A percentile compares a stretch with the other conserved stretches of the same genome.
These are phyloP conservation scores for Senna siamea DNA, from an alignment of 306 rosid genomes.

Conservation along the genomic window DNA sequence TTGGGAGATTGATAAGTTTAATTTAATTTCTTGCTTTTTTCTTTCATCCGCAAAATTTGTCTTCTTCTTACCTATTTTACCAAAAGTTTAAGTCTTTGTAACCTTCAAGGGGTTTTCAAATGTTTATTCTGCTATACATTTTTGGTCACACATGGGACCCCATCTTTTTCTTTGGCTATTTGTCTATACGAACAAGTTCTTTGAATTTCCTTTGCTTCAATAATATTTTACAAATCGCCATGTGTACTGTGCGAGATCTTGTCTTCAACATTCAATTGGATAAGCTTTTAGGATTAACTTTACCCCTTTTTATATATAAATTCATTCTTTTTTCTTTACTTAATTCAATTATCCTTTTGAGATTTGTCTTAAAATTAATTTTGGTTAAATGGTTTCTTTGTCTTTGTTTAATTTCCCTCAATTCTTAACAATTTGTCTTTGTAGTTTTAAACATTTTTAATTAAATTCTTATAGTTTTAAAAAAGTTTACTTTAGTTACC, in stretches of 20 bases:
- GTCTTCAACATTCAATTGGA: background rate
- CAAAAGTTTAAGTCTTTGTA: conserved; percentile 18
- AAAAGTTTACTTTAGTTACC: too few relatives aligned
- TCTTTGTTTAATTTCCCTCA: too few relatives aligned
- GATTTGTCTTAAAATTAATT: too few relatives aligned
- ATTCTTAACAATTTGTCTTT: too few relatives aligned
- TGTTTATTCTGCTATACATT: conserved; percentile 27
- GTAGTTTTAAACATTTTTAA: too few relatives aligned
- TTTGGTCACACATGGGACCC: conserved; percentile 53
- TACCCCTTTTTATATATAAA: background rate
- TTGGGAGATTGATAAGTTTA: conserved; percentile 33
- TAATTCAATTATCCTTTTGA: too few relatives aligned
- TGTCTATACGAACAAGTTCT: conserved; percentile 1
- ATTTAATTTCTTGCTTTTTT: too few relatives aligned
- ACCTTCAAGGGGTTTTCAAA: conserved; percentile 6
- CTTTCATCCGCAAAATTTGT: conserved; percentile 31
- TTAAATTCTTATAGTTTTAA: too few relatives aligned
- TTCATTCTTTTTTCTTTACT: too few relatives aligned
- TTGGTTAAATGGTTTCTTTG: too few relatives aligned
- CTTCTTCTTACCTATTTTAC: conserved; percentile 22
- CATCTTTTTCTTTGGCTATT: background rate
- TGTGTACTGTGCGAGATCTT: background rate
- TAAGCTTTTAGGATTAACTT: background rate
- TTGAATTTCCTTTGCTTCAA: conserved; percentile 17
- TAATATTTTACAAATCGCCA: background rate